These are phyloP conservation scores for Acanthamoeba sp. DNA, from an alignment of 208 protist genomes.

Conservation along the genomic window DNA sequence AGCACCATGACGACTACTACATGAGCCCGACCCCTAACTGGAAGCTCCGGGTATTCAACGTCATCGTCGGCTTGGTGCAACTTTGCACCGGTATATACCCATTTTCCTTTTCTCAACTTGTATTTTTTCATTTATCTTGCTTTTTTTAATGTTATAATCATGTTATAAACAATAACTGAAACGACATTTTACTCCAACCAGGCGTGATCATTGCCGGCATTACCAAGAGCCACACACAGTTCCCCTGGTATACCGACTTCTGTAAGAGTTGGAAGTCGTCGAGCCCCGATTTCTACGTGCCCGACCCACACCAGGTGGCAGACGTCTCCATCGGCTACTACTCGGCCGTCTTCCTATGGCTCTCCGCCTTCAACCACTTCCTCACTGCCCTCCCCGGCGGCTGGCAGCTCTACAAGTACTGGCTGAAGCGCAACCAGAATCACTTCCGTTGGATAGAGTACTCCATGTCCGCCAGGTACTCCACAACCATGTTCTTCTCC, in stretches of 20 bases:
- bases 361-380: background rate
- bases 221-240: background rate
- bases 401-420: background rate
- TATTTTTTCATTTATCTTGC: no score
- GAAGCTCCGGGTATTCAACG: background rate
- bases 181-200: no score
- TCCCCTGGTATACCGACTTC: background rate
- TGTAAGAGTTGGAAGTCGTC: background rate
- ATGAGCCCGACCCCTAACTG: background rate
- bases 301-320: background rate
- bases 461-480: background rate
- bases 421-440: background rate
- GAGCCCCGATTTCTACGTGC: background rate
- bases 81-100: background rate
- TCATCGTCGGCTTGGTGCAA: background rate
- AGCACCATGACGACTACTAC: background rate
- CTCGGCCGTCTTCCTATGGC: background rate
- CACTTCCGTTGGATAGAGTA: background rate
- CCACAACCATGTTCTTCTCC: no score
- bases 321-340: background rate
- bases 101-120: background rate
- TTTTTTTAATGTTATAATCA: background rate
- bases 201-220: background rate
- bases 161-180: no score
- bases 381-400: background rate